Percentiles rank a stretch among this genome's conserved stretches.
Conservation (phyloP, 305 asterid species). For the Nicotiana rustica region DNA sequence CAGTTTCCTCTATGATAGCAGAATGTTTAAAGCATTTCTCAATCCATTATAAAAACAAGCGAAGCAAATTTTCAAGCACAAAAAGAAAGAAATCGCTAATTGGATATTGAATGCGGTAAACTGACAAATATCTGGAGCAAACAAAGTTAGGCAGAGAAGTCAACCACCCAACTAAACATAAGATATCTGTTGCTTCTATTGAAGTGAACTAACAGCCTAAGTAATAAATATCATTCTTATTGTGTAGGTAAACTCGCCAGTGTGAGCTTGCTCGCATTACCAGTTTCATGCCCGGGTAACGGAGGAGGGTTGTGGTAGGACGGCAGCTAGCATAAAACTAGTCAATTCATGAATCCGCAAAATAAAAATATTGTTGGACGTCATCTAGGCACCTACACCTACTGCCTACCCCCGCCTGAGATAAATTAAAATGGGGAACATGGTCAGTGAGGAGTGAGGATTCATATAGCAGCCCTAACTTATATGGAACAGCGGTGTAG, state of each 20-base stretch:
- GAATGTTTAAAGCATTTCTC: neutral
- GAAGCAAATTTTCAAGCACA: neutral
- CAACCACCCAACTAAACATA: slow-evolving; percentile 25
- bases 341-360: too few species aligned
- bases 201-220: slow-evolving; percentile 3
- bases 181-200: neutral
- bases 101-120: slow-evolving; percentile 9
- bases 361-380: too few species aligned
- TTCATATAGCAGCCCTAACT: too few species aligned
- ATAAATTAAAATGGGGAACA: too few species aligned
- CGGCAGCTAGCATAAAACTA: too few species aligned
- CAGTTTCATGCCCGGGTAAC: too few species aligned
- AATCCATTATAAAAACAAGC: slow-evolving; percentile 1
- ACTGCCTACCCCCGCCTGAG: too few species aligned
- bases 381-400: too few species aligned
- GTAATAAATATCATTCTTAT: neutral
- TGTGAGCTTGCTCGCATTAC: too few species aligned
- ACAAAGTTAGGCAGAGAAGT: slow-evolving; percentile 13
- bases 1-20: neutral
- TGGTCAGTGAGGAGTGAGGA: too few species aligned
- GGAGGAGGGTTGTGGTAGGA: too few species aligned
- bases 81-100: neutral
- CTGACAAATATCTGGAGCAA: slow-evolving; percentile 20
- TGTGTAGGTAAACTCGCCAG: neutral
- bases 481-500: too few species aligned